Evolutionary conservation across 2,329 filamentous ascomycete genomes (phyloP).

Genomic region (Alternaria viburni): DNA sequence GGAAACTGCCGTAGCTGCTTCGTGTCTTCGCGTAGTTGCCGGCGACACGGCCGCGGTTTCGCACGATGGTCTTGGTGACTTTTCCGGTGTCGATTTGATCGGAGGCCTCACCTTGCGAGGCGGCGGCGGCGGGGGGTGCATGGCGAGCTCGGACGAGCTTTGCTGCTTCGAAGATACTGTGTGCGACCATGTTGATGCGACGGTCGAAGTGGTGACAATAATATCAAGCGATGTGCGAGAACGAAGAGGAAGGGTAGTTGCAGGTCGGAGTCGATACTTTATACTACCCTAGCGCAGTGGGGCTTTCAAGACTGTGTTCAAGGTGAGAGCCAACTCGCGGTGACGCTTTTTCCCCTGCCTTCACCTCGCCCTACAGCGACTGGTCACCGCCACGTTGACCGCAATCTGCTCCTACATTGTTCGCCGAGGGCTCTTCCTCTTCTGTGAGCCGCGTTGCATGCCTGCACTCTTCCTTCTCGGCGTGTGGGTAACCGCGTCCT

Average conservation of each 20-base stretch:
- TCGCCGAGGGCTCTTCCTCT: neutral
- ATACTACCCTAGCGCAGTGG: no score
- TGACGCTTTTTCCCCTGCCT: neutral
- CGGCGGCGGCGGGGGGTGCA: no score
- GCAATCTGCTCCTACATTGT: neutral
- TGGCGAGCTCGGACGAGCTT: neutral
- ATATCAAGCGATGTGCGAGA: neutral
- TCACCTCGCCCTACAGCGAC: neutral
- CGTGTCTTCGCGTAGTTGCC: neutral
- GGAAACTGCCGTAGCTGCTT: neutral
- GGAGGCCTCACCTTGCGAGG: neutral
- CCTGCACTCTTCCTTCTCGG: neutral
- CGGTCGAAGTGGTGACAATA: neutral
- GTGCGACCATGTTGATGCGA: neutral
- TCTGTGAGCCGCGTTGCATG: neutral
- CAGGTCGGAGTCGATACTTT: no score
- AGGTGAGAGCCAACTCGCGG: neutral
- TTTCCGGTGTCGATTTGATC: neutral
- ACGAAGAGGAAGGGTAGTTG: neutral
- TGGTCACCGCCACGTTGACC: no score
- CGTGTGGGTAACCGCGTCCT: neutral
- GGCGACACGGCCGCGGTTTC: neutral
- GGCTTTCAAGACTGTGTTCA: neutral
- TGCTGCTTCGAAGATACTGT: neutral
- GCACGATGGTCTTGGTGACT: neutral